These are phyloP conservation scores for Geotrichum phurueaensis DNA, from an alignment of 1,139 yeast species.

Conservation along the genomic window DNA sequence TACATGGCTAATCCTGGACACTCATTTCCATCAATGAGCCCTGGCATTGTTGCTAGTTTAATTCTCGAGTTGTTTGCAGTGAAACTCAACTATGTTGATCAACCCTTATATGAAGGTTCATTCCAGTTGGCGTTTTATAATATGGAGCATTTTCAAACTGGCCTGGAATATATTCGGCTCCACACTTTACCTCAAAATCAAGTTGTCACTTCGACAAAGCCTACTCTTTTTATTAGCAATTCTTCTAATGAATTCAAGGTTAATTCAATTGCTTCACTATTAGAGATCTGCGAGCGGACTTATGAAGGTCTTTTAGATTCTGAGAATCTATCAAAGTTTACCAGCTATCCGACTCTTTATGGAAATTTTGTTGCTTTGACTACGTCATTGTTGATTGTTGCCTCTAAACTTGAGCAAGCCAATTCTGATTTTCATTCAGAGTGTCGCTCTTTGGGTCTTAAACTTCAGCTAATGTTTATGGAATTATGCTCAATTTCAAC, in stretches of 20 bases:
- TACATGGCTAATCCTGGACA: not conserved
- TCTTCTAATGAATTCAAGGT: slow-evolving; percentile 4
- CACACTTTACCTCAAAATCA: not conserved
- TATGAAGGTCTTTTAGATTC: slow-evolving; percentile 2
- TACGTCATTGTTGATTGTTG: slow-evolving; percentile 1
- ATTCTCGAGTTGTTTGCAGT: slow-evolving; percentile 7
- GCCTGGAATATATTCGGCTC: not conserved
- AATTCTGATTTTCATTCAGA: slow-evolving; percentile 5
- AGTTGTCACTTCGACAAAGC: not conserved
- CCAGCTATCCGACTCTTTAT: slow-evolving; percentile 8
- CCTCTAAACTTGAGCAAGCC: slow-evolving; percentile 3
- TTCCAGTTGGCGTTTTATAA: slow-evolving; percentile 1
- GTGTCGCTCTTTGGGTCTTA: slow-evolving; percentile 11
- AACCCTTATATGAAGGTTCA: not conserved
- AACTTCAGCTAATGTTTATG: slow-evolving; percentile 4
- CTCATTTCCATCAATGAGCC: not conserved
- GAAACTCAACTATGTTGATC: not conserved
- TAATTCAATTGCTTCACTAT: not conserved
- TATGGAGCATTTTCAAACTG: not conserved
- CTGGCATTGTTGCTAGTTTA: slow-evolving; percentile 2
- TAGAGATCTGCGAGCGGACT: not conserved
- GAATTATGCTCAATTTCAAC: slow-evolving; percentile 3
- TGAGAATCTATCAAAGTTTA: slow-evolving; percentile 2
- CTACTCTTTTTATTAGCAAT: not conserved
- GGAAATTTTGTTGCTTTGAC: slow-evolving; percentile 4